These are phyloP conservation scores for Coleophoma crateriformis DNA, from an alignment of 2,329 filamentous ascomycete genomes.

Conservation along the genomic window DNA sequence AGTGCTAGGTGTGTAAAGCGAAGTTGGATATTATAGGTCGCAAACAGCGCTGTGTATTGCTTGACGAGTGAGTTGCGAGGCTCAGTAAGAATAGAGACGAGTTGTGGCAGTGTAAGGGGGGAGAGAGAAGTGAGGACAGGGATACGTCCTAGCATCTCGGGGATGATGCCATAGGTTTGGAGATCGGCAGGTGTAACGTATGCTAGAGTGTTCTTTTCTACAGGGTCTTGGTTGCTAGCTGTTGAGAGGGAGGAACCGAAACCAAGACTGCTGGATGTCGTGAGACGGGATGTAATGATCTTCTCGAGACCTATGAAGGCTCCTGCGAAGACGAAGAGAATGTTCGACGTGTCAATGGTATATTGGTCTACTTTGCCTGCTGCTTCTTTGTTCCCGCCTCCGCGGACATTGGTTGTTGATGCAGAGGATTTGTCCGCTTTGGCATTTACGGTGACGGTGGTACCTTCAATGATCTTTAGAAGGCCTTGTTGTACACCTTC, in stretches of 20 bases:
- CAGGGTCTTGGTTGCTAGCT: constrained; percentile 56
- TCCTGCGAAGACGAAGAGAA: constrained; percentile 93
- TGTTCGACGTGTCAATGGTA: constrained; percentile 88
- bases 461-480: constrained; percentile 93
- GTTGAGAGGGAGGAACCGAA: constrained; percentile 66
- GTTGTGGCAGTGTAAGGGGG: constrained; percentile 59
- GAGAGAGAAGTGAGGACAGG: constrained; percentile 85
- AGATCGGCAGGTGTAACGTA: constrained; percentile 71
- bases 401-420: constrained; percentile 15
- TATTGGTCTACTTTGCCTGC: constrained; percentile 39
- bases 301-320: constrained; percentile 93
- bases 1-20: constrained; percentile 79
- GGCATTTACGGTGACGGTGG: constrained; percentile 84
- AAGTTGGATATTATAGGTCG: constrained; percentile 66
- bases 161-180: constrained; percentile 85
- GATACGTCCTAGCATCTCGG: constrained; percentile 91
- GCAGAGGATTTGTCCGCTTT: constrained; percentile 54
- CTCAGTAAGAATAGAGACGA: constrained; percentile 87
- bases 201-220: constrained; percentile 44
- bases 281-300: constrained; percentile 78
- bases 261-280: constrained; percentile 76
- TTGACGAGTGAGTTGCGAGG: constrained; percentile 82
- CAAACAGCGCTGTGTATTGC: constrained; percentile 86
- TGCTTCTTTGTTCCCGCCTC: constrained; percentile 5
- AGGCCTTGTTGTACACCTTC: constrained; percentile 96